Conservation (phyloP, 1,284 basidiomycete genomes). For the Austroboletus olivaceoglutinosus region DNA sequence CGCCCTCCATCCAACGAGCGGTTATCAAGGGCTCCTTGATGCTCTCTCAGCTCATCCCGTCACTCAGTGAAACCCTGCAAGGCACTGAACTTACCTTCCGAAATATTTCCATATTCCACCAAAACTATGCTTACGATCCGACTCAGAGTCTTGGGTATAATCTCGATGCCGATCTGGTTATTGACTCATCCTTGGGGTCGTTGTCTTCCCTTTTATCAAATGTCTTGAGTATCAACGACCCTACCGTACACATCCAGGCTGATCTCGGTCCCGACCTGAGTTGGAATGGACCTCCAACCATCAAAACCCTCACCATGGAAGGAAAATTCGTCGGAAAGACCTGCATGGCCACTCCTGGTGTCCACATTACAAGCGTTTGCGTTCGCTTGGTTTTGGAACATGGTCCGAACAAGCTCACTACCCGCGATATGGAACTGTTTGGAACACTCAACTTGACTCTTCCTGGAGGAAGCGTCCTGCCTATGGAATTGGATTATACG, state of each 20-base stretch:
- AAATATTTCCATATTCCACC: slow-evolving; percentile 10
- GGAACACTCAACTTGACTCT: slow-evolving; percentile 3
- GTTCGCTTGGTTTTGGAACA: not conserved
- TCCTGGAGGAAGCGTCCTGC: slow-evolving; percentile 1
- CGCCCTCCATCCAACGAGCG: slow-evolving; percentile 7
- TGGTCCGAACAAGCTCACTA: not conserved
- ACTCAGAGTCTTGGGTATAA: slow-evolving; percentile 3
- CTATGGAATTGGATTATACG: slow-evolving; percentile 7
- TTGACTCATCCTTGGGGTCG: slow-evolving; percentile 4
- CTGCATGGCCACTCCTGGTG: not conserved
- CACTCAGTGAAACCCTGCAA: not conserved
- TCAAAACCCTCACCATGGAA: slow-evolving; percentile 1
- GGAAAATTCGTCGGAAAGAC: slow-evolving; percentile 4
- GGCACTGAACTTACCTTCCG: slow-evolving; percentile 4
- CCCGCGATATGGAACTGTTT: not conserved
- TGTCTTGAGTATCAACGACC: not conserved
- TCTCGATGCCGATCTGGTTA: slow-evolving; percentile 4
- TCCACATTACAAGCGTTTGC: slow-evolving; percentile 4
- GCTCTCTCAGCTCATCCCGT: slow-evolving; percentile 8
- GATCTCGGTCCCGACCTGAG: slow-evolving; percentile 4
- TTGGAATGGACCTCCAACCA: not conserved
- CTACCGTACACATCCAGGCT: not conserved
- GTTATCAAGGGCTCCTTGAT: slow-evolving; percentile 1
- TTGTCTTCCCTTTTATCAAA: slow-evolving; percentile 2
- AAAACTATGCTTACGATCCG: slow-evolving; percentile 9